These are phyloP conservation scores for Rosa multiflora DNA, from an alignment of 306 rosid species.

Conservation along the genomic window DNA sequence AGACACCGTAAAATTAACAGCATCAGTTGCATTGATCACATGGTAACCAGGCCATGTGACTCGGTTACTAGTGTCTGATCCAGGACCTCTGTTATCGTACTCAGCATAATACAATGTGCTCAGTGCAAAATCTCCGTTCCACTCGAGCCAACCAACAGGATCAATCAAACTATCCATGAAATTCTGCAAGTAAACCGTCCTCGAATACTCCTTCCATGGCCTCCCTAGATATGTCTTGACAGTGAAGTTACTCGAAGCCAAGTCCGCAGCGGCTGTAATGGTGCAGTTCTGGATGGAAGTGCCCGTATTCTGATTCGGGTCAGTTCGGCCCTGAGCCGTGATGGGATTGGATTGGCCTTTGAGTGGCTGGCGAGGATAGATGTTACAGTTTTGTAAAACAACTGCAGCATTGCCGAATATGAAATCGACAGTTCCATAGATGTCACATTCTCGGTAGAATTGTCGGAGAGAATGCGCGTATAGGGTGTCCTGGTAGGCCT, in stretches of 20 bases:
- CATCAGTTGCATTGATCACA: conserved; percentile 24
- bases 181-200: conserved; percentile 37
- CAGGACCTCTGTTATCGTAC: conserved; percentile 33
- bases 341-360: conserved; percentile 33
- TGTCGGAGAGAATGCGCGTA: conserved; percentile 44
- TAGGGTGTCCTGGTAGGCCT: conserved; percentile 45
- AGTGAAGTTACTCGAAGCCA: conserved; percentile 27
- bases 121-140: conserved; percentile 31
- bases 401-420: conserved; percentile 44
- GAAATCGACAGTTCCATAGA: conserved; percentile 48
- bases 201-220: conserved; percentile 49
- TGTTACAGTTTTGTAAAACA: conserved; percentile 38
- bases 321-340: conserved; percentile 41
- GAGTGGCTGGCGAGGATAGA: conserved; percentile 32
- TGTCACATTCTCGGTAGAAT: conserved; percentile 47
- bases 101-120: conserved; percentile 42
- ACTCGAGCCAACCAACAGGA: conserved; percentile 40
- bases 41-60: conserved; percentile 44
- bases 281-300: conserved; percentile 44
- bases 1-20: conserved; percentile 36
- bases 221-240: conserved; percentile 39
- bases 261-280: conserved; percentile 20
- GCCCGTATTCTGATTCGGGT: conserved; percentile 38
- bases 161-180: conserved; percentile 31
- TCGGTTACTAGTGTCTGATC: conserved; percentile 29